phyloP scores from a whole-genome alignment of 106 monocot species.

The Acorus gramineus region DNA sequence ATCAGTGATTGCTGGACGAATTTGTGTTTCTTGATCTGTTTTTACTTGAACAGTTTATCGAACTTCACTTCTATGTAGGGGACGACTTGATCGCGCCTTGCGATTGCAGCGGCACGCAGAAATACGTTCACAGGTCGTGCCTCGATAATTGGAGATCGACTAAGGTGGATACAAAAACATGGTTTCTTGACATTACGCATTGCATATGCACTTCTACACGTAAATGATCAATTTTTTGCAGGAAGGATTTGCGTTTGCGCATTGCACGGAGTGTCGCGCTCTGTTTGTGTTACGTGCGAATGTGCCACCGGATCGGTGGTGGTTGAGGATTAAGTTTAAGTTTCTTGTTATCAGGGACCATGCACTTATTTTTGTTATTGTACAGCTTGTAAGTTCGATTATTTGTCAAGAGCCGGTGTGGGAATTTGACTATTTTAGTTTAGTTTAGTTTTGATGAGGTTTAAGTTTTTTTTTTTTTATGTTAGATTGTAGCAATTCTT shows the following conservation, averaged over 20 bases:
- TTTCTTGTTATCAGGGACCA: conserved; percentile 93
- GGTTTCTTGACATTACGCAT: neutral
- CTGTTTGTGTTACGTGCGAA: conserved; percentile 83
- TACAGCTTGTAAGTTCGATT: conserved; percentile 57
- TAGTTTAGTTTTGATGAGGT: too few relatives aligned
- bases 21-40: neutral
- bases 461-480: neutral
- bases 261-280: conserved; percentile 94
- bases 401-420: too few relatives aligned
- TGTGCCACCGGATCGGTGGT: conserved; percentile 96
- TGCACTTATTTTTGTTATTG: conserved; percentile 68
- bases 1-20: conserved; percentile 15
- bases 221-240: conserved; percentile 17
- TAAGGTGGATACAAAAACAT: conserved; percentile 40
- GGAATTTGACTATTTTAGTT: too few relatives aligned
- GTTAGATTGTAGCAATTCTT: conserved; percentile 66
- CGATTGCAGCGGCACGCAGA: conserved; percentile 90
- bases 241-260: conserved; percentile 99
- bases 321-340: conserved; percentile 88
- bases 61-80: conserved; percentile 25
- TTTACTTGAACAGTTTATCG: neutral
- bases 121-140: conserved; percentile 88
- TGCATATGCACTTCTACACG: conserved; percentile 5
- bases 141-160: conserved; percentile 99
- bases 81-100: conserved; percentile 95